A percentile compares a stretch with the other conserved stretches of the same genome.
These are phyloP conservation scores for Nakazawaea siamensis DNA, from an alignment of 805 yeast genomes.

Conservation along the genomic window DNA sequence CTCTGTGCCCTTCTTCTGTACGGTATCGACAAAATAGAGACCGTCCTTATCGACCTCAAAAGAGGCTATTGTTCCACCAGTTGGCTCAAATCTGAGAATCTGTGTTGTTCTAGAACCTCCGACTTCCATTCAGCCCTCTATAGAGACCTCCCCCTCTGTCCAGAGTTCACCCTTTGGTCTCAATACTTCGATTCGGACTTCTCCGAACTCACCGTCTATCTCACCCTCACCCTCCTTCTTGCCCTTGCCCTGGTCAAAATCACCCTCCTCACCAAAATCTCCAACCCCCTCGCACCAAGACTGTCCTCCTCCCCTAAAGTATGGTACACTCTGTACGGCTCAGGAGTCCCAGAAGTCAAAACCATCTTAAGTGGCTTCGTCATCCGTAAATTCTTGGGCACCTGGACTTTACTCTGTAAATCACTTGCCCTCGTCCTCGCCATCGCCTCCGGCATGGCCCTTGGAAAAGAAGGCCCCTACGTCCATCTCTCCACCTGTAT, in stretches of 20 bases:
- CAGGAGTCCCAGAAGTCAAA: slow-evolving; percentile 57
- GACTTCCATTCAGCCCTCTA: too few species aligned
- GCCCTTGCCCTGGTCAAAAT: slow-evolving; percentile 36
- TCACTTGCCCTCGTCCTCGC: slow-evolving; percentile 40
- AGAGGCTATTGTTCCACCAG: slow-evolving; percentile 41
- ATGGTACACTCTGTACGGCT: slow-evolving; percentile 46
- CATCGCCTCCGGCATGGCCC: slow-evolving; percentile 47
- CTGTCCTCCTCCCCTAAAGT: background rate
- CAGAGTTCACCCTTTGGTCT: slow-evolving; percentile 40
- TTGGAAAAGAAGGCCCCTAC: slow-evolving; percentile 58
- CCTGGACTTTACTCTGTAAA: slow-evolving; percentile 41
- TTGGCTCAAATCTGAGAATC: slow-evolving; percentile 33
- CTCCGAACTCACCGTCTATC: slow-evolving; percentile 28
- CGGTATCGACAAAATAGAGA: slow-evolving; percentile 38
- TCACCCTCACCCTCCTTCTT: slow-evolving; percentile 27
- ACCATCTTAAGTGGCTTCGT: slow-evolving; percentile 53
- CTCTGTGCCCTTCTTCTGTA: slow-evolving; percentile 41
- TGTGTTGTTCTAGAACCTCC: slow-evolving; percentile 28
- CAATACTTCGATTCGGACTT: slow-evolving; percentile 14
- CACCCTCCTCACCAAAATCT: slow-evolving; percentile 38
- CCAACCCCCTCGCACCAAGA: slow-evolving; percentile 17
- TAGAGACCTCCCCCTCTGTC: slow-evolving; percentile 18
- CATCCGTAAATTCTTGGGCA: slow-evolving; percentile 43
- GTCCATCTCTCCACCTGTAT: slow-evolving; percentile 53
- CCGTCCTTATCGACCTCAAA: slow-evolving; percentile 39